phyloP scores from a whole-genome alignment of 768 basidiomycete species.

The Mycena floridula region DNA sequence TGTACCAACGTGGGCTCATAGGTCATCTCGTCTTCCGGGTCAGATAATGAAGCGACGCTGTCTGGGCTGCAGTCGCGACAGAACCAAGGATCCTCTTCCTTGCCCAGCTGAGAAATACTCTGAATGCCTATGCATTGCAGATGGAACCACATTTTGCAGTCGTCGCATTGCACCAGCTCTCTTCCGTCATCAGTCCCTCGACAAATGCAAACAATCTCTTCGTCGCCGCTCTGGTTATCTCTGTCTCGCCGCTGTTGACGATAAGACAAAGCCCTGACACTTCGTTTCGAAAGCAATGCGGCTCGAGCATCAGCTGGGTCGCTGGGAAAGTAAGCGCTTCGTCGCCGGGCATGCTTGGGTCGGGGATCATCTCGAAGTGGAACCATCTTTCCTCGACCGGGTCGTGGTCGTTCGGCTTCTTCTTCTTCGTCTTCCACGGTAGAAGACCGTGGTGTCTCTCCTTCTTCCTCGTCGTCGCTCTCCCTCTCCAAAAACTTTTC shows the following conservation, averaged over 20 bases:
- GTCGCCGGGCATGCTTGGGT: slow-evolving; percentile 16
- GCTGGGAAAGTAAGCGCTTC: slow-evolving; percentile 40
- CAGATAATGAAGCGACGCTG: slow-evolving; percentile 35
- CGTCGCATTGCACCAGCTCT: slow-evolving; percentile 79
- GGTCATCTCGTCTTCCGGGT: slow-evolving; percentile 18
- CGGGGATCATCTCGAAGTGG: slow-evolving; percentile 40
- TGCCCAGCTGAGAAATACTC: slow-evolving; percentile 57
- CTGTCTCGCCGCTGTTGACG: slow-evolving; percentile 39
- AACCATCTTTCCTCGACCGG: slow-evolving; percentile 58
- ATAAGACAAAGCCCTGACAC: slow-evolving; percentile 54
- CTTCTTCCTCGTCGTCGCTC: slow-evolving; percentile 52
- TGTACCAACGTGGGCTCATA: slow-evolving; percentile 67
- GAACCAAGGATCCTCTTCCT: slow-evolving; percentile 78
- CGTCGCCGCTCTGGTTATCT: slow-evolving; percentile 26
- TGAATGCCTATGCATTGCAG: slow-evolving; percentile 72
- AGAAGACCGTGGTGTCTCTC: slow-evolving; percentile 15
- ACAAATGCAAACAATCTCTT: slow-evolving; percentile 60
- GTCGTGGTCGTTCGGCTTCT: slow-evolving; percentile 22
- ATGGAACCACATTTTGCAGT: slow-evolving; percentile 79
- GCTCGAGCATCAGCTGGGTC: slow-evolving; percentile 76
- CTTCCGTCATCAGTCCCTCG: slow-evolving; percentile 61
- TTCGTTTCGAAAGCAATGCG: slow-evolving; percentile 67
- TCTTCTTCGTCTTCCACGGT: slow-evolving; percentile 23
- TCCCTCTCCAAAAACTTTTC: slow-evolving; percentile 70
- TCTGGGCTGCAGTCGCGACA: slow-evolving; percentile 49